These are phyloP conservation scores for Magnaporthales sp. DNA, from an alignment of 2,329 filamentous ascomycete species.

Conservation along the genomic window DNA sequence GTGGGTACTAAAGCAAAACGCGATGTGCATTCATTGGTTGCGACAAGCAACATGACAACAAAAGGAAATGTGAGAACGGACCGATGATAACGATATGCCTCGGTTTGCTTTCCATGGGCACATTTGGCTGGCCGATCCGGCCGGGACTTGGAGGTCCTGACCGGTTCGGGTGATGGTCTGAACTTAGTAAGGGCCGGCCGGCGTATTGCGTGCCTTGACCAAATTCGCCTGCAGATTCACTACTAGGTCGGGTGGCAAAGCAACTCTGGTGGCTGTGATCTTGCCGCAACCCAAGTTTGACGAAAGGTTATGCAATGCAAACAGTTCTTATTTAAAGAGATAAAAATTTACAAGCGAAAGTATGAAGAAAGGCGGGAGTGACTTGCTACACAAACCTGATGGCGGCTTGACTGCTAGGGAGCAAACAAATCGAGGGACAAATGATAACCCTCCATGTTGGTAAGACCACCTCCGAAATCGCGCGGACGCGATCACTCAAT, in stretches of 20 bases:
- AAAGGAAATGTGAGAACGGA: slow-evolving; percentile 13
- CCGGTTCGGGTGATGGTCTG: not conserved
- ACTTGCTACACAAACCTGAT: not conserved
- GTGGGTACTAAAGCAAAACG: not conserved
- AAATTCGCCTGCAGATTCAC: not conserved
- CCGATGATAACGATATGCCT: slow-evolving; percentile 40
- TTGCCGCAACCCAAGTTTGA: not conserved
- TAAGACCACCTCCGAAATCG: not conserved
- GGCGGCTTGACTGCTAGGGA: not conserved
- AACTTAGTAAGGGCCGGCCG: not conserved
- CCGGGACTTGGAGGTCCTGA: not conserved
- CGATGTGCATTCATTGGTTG: not conserved
- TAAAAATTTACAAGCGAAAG: not conserved
- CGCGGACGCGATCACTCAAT: not conserved
- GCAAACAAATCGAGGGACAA: not conserved
- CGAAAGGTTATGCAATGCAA: not conserved
- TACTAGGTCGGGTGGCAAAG: not conserved
- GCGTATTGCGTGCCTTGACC: not conserved
- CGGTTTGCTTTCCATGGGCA: slow-evolving; percentile 15
- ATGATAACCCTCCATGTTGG: no score
- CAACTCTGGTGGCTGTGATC: not conserved
- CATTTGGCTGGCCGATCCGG: not conserved
- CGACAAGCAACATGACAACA: not conserved
- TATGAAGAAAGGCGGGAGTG: not conserved
- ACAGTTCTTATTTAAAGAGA: not conserved